Base-by-base conservation (phyloP, 176 grass and related monocot genomes). In the Bromus sterilis region DNA sequence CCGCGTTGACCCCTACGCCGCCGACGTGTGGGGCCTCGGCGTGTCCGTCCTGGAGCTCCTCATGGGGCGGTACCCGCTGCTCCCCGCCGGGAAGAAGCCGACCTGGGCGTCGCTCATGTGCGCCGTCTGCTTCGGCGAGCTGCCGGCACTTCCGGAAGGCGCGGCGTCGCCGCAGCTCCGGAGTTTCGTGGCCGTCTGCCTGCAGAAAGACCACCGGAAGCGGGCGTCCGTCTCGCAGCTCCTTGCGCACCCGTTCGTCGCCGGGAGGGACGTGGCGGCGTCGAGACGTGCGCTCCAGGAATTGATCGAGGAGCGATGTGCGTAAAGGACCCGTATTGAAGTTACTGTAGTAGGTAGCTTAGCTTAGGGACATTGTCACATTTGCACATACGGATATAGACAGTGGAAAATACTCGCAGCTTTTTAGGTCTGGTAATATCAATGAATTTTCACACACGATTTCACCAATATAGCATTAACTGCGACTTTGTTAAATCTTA, bases 71-170 rank as follows among this genome's bases (percentile, higher is more conserved):
- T 87, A 85, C 77, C 89, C 85, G 41, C 72, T 91, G 20, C 81
- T 91, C 10, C 72, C 82, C 1, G 71, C 85, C 1, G 89, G 89
- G 6, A 64, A 87, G 82, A 77, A 77, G 64, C 89, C 57, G 58
- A 80, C 15, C 57, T 91, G 85, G 85, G 44, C 85, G 28, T 77
- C 85, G 36, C 85, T 91, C 21, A 91, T 91, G 89, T 91, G 89
- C 3, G 77, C 85, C 33, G 81, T 91, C 34, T 91, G 85, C 72
- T 84, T 91, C 64, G 72, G 82, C 7, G 85, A 87, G 55, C 56
- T 56, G 37, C 89, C 77, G 24, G 14, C 68, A 44, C 41, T 71
- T 44, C 1, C 24, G 3, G 68, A 71, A 3, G 14, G 68, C 1
- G 24, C 3, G 1, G 24, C 68, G 7, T 71, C 68, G 24, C 68